Evolutionary conservation across 75 land plant species (phyloP).

Genomic region (Sequoia sempervirens): DNA sequence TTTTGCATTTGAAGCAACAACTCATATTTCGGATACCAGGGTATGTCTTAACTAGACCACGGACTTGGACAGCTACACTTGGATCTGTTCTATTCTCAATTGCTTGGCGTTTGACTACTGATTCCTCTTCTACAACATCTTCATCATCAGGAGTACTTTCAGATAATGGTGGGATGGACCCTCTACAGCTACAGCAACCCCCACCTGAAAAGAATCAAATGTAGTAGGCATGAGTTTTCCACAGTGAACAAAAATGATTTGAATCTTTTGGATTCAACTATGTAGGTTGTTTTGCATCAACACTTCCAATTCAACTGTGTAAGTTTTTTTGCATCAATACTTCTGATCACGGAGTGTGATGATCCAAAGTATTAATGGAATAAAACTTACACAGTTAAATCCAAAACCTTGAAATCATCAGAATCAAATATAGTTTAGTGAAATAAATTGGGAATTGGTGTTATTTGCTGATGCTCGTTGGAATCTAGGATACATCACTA

Average conservation of each 20-base stretch:
- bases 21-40: conserved; percentile 54
- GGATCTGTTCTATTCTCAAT: conserved; percentile 30
- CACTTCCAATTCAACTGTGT: too few species aligned
- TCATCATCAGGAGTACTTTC: conserved; percentile 60
- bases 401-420: not conserved
- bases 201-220: conserved; percentile 42
- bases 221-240: too few species aligned
- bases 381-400: not conserved
- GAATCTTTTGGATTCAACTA: too few species aligned
- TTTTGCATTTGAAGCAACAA: conserved; percentile 68
- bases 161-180: conserved; percentile 53
- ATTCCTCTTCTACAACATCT: conserved; percentile 87
- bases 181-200: conserved; percentile 62
- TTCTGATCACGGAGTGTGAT: too few species aligned
- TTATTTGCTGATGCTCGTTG: not conserved
- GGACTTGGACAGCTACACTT: conserved; percentile 79
- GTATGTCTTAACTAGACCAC: conserved; percentile 81
- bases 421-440: not conserved
- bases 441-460: not conserved
- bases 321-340: too few species aligned
- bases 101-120: conserved; percentile 59
- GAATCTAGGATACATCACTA: not conserved
- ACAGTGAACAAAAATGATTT: not conserved
- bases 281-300: too few species aligned
- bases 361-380: not conserved